Base-by-base conservation (phyloP, 768 basidiomycete species). In the Hirschioporus abietinus region DNA sequence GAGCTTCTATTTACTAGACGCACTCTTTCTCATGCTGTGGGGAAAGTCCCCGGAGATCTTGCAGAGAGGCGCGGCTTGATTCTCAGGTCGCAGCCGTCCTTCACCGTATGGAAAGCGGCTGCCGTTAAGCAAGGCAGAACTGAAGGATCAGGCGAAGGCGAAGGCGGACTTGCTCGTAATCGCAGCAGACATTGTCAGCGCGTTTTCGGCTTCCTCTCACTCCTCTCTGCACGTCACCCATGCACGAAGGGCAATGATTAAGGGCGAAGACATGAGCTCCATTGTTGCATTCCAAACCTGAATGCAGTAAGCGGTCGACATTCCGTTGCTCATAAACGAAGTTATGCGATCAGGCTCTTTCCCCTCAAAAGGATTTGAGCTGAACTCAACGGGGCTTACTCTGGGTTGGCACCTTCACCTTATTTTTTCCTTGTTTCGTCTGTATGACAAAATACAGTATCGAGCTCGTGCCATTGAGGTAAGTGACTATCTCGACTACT, bases 321-420 rank as follows among this genome's bases (percentile, higher is more conserved):
- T 70, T 73, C 77, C 73, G 86, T 91, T 92, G 83, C 90, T 92
- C 91, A 89, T 92, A 88, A 87, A 82, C 78, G 92, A 75, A 92
- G 91, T 90, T 85, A 92, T 92, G 85, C 91, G 91, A 87, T 92
- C 86, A 87, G 83, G 69, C 82, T 80, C 76, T 67, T 73, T 74
- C 71, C 69, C 66, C 67, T 68, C 42, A 52, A 52, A 52, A 20
- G 42, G 20, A 30, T 30, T 15, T 71, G 80, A 83, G 82, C 78
- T 86, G 82, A 90, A 91, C 91, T 83, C 86, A 92, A 92, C 91
- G 91, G 91, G 91, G 91, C 91, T 92, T 88, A 91, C 89, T 92
- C 88, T 91, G 84, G 76, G 80, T 80, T 86, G 87, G 84, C 87
- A 82, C 79, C 75, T 72, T 64, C 58, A 27, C 12, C 60, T 70